These are phyloP conservation scores for Camelina sativa DNA, from an alignment of 345 rosid species.

Conservation along the genomic window DNA sequence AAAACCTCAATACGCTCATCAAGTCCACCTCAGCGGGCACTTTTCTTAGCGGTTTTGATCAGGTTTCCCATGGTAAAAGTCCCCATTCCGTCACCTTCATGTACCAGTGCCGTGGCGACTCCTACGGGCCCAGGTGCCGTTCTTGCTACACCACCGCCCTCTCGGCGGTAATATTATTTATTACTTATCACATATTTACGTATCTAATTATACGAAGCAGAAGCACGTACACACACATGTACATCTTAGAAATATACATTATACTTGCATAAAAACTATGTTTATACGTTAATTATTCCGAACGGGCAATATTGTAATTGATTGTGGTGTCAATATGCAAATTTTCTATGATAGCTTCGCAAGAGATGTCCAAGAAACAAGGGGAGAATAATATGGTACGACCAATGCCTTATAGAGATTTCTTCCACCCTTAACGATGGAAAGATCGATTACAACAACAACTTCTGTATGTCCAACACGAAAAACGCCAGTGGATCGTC, in stretches of 20 bases:
- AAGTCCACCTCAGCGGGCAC: neutral
- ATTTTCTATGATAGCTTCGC: neutral
- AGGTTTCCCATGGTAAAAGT: neutral
- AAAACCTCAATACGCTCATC: neutral
- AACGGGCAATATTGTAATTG: neutral
- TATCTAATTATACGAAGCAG: neutral
- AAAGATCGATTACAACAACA: neutral
- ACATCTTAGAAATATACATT: neutral
- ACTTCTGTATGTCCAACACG: neutral
- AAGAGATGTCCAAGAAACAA: neutral
- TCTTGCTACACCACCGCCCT: neutral
- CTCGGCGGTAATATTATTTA: neutral
- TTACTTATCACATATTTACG: neutral
- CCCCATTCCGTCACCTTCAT: neutral
- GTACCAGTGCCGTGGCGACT: neutral
- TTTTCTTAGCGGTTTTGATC: neutral
- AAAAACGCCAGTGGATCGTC: neutral
- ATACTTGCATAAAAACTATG: neutral
- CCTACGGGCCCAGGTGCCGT: neutral
- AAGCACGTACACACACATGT: neutral
- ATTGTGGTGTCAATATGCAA: neutral
- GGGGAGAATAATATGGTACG: neutral
- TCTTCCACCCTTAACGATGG: neutral
- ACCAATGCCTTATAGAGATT: neutral
- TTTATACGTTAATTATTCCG: neutral